These are phyloP conservation scores for Fusarium acutatum DNA, from an alignment of 2,329 filamentous ascomycete species.

Conservation along the genomic window DNA sequence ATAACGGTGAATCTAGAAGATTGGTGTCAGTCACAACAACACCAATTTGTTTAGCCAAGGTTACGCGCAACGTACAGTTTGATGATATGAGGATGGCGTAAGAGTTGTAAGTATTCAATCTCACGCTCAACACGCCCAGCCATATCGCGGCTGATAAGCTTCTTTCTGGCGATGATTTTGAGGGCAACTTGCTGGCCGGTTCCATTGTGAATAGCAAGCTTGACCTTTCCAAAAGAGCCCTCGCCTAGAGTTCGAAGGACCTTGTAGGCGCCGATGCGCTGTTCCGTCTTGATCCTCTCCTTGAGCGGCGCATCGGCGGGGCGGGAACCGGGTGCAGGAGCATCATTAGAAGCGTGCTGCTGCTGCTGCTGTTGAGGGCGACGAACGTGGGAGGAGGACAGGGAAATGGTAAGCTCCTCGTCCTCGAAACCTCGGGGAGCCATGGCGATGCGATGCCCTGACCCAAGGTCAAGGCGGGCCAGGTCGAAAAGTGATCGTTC, in stretches of 20 bases:
- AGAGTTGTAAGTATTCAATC: slow-evolving; percentile 95
- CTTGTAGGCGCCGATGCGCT: slow-evolving; percentile 91
- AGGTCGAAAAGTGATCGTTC: slow-evolving; percentile 12
- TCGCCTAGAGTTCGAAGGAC: slow-evolving; percentile 91
- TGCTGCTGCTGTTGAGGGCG: slow-evolving; percentile 51
- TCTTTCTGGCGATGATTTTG: slow-evolving; percentile 97
- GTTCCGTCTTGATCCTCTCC: slow-evolving; percentile 71
- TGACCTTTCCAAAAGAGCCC: slow-evolving; percentile 98
- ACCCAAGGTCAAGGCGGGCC: slow-evolving; percentile 27
- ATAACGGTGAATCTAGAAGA: slow-evolving; percentile 86
- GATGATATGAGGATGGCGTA: slow-evolving; percentile 98
- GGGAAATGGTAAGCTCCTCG: slow-evolving; percentile 83
- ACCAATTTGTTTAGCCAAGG: neutral
- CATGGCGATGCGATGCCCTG: slow-evolving; percentile 49
- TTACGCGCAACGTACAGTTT: slow-evolving; percentile 74
- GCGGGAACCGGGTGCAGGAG: slow-evolving; percentile 41
- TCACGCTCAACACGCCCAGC: slow-evolving; percentile 96
- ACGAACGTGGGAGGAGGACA: slow-evolving; percentile 71
- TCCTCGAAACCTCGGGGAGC: slow-evolving; percentile 73
- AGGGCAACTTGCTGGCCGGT: slow-evolving; percentile 95
- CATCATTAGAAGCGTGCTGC: slow-evolving; percentile 37
- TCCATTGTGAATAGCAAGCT: slow-evolving; percentile 90
- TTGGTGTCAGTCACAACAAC: slow-evolving; percentile 3
- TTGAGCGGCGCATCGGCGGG: slow-evolving; percentile 48
- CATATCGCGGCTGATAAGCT: slow-evolving; percentile 97